Conservation (phyloP, 148 eudicot species). For the Rhododendron simsii region DNA sequence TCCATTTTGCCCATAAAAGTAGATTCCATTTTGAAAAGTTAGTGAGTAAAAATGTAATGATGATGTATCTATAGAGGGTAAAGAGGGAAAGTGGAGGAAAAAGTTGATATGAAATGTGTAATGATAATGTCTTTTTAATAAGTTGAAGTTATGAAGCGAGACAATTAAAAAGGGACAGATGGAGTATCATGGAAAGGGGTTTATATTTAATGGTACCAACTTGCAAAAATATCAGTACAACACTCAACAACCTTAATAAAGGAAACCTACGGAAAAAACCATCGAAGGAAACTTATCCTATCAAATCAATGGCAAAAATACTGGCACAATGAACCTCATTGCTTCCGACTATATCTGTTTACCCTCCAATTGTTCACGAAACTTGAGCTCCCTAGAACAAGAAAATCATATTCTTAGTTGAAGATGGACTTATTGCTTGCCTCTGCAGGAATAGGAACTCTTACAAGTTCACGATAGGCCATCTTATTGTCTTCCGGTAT, state of each 20-base stretch:
- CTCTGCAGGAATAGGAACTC: constrained; percentile 2
- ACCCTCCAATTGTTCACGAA: constrained; percentile 9
- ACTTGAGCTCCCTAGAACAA: constrained; percentile 32
- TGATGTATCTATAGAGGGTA: too few species aligned
- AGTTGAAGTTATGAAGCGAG: too few species aligned
- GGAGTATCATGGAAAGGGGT: too few species aligned
- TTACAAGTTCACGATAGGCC: background rate
- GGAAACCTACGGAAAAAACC: background rate
- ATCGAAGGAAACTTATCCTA: background rate
- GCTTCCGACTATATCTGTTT: background rate
- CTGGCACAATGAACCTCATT: background rate
- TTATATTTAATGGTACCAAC: background rate
- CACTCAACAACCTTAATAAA: background rate
- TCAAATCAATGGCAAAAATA: background rate
- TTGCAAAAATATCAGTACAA: background rate
- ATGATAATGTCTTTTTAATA: too few species aligned
- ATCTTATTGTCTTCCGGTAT: constrained; percentile 4
- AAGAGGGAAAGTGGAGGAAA: too few species aligned
- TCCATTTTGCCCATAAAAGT: too few species aligned
- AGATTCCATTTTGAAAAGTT: too few species aligned
- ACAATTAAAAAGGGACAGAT: too few species aligned
- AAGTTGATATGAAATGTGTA: too few species aligned
- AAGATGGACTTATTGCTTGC: constrained; percentile 10
- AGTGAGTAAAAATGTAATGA: too few species aligned
- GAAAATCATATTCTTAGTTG: constrained; percentile 29